Evolutionary conservation across 805 yeast genomes (phyloP).

Genomic region (Starmerella riodocensis): DNA sequence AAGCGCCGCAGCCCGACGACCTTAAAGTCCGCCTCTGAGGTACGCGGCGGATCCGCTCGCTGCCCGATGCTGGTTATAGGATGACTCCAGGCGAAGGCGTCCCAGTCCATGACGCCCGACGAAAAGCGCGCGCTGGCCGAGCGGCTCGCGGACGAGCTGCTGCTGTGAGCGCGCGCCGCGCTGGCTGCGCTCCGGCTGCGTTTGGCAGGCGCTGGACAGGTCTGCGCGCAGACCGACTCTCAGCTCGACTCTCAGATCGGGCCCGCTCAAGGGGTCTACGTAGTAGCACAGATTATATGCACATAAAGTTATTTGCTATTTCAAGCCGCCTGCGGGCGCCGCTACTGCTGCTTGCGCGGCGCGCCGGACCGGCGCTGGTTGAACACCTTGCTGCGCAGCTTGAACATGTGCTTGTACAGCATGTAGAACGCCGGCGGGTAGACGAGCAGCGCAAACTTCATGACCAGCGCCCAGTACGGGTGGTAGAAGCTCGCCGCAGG

Average conservation of each 20-base stretch:
- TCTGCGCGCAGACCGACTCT: too few relatives aligned
- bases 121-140: constrained; percentile 27
- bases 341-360: constrained; percentile 7
- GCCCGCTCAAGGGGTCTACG: too few relatives aligned
- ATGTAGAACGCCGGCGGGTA: constrained; percentile 82
- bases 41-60: too few relatives aligned
- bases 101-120: constrained; percentile 21
- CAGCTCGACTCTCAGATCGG: too few relatives aligned
- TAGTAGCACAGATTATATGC: too few relatives aligned
- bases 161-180: too few relatives aligned
- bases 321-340: too few relatives aligned
- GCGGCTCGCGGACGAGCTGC: constrained; percentile 25
- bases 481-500: constrained; percentile 42
- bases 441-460: constrained; percentile 45
- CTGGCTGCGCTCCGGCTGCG: too few relatives aligned
- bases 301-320: too few relatives aligned
- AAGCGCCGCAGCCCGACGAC: constrained; percentile 18
- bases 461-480: constrained; percentile 39
- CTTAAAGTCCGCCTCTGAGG: too few relatives aligned
- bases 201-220: too few relatives aligned
- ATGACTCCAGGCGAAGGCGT: constrained; percentile 22
- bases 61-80: too few relatives aligned
- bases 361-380: constrained; percentile 18
- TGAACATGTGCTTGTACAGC: constrained; percentile 75
- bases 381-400: constrained; percentile 64